phyloP scores from a whole-genome alignment of 306 rosid genomes.

The Quercus ilex region DNA sequence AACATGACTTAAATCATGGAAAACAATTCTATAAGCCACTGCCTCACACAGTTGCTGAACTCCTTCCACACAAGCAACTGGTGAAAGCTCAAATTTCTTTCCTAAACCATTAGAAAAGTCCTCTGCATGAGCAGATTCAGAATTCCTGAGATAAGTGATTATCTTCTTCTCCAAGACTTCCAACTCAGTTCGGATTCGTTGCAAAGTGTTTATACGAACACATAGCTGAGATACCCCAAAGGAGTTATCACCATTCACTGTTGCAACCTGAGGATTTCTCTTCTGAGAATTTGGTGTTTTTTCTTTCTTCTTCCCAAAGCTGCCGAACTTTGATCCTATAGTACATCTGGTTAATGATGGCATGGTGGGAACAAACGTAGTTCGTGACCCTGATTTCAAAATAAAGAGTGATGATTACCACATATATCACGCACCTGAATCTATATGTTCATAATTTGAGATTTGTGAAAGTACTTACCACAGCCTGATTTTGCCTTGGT shows the following conservation, averaged over 20 bases:
- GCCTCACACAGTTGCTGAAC: conserved; percentile 91
- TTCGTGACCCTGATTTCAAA: conserved; percentile 68
- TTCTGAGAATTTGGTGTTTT: conserved; percentile 76
- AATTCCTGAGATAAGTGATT: conserved; percentile 81
- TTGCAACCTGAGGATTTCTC: conserved; percentile 86
- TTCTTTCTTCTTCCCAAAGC: conserved; percentile 97
- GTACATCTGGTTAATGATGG: conserved; percentile 92
- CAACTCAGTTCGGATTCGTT: conserved; percentile 75
- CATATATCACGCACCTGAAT: conserved; percentile 6
- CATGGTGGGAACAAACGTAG: conserved; percentile 79
- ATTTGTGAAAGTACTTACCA: conserved; percentile 46
- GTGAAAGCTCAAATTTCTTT: conserved; percentile 77
- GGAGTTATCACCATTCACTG: conserved; percentile 73
- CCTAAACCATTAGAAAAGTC: conserved; percentile 82
- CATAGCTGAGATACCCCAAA: conserved; percentile 75
- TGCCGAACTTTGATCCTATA: conserved; percentile 81
- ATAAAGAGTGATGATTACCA: conserved; percentile 26
- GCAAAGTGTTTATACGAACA: conserved; percentile 86
- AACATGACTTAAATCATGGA: conserved; percentile 74
- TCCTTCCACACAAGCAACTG: conserved; percentile 88
- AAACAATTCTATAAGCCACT: conserved; percentile 72
- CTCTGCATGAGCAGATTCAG: conserved; percentile 83
- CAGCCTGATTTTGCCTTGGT: conserved; percentile 87
- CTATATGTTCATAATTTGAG: conserved; percentile 1
- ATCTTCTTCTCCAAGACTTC: conserved; percentile 88